Evolutionary conservation across 768 basidiomycete species (phyloP).

Genomic region (Agaricus bisporus): DNA sequence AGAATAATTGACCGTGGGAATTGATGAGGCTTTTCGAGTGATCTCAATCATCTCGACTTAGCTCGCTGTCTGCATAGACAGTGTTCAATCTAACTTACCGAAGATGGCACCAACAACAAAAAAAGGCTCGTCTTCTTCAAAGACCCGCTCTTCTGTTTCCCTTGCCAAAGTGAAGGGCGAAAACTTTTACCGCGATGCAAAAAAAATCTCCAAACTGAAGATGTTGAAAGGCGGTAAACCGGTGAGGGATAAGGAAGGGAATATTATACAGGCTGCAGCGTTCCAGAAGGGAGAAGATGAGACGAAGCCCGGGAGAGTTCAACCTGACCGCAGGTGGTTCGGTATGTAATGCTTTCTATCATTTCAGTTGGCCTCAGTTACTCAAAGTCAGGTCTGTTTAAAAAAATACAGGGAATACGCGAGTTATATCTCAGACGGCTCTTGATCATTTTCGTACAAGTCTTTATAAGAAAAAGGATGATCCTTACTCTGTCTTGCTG

Average conservation of each 20-base stretch:
- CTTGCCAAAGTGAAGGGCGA: conserved; percentile 82
- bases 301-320: conserved; percentile 82
- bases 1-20: conserved; percentile 1
- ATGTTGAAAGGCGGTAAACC: conserved; percentile 93
- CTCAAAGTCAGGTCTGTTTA: neutral
- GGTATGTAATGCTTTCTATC: conserved; percentile 47
- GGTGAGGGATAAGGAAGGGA: conserved; percentile 85
- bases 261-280: conserved; percentile 87
- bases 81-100: neutral
- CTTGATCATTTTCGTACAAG: conserved; percentile 95
- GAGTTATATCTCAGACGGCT: conserved; percentile 94
- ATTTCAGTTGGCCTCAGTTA: neutral
- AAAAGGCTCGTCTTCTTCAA: conserved; percentile 30
- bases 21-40: conserved; percentile 5
- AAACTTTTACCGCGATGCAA: conserved; percentile 98
- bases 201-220: conserved; percentile 77
- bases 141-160: conserved; percentile 41
- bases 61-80: neutral
- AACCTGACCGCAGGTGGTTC: conserved; percentile 96
- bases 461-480: conserved; percentile 76
- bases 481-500: conserved; percentile 93
- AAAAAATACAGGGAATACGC: conserved; percentile 73
- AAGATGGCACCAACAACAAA: conserved; percentile 34
- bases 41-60: neutral
- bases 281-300: conserved; percentile 96